phyloP scores from a whole-genome alignment of 2,329 filamentous ascomycete species.

The Xylariaceae sp. region DNA sequence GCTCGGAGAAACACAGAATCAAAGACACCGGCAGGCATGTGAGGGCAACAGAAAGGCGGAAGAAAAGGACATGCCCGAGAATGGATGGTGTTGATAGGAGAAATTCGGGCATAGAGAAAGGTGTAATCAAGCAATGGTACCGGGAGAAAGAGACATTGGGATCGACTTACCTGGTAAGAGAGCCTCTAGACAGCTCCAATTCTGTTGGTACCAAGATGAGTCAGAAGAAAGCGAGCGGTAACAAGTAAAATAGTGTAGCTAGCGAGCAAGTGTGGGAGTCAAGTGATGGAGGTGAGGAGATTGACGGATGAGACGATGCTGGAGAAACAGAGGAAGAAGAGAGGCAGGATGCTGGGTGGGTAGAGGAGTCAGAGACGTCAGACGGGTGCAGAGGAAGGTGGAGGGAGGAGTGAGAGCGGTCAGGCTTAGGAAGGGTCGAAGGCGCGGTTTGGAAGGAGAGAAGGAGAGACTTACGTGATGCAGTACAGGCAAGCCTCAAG shows the following conservation, averaged over 20 bases:
- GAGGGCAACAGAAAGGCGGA: too few relatives aligned
- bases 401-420: constrained; percentile 1
- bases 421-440: background rate
- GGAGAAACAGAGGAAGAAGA: constrained; percentile 25
- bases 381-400: constrained; percentile 2
- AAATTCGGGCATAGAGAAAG: too few relatives aligned
- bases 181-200: constrained; percentile 26
- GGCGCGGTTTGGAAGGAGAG: too few relatives aligned
- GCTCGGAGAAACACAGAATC: too few relatives aligned
- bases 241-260: constrained; percentile 58
- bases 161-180: constrained; percentile 14
- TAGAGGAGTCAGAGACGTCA: constrained; percentile 12
- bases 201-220: constrained; percentile 42
- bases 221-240: constrained; percentile 49
- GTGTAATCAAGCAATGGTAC: too few relatives aligned
- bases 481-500: too few relatives aligned
- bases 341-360: constrained; percentile 14
- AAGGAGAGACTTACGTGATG: too few relatives aligned
- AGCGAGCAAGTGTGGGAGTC: constrained; percentile 53
- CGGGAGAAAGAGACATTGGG: background rate
- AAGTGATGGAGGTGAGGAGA: constrained; percentile 41
- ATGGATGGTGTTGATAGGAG: too few relatives aligned
- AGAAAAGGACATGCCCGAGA: too few relatives aligned
- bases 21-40: too few relatives aligned
- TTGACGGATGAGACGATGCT: constrained; percentile 43